phyloP scores from a whole-genome alignment of 768 basidiomycete species.

The Xerocomellus dryophilus region DNA sequence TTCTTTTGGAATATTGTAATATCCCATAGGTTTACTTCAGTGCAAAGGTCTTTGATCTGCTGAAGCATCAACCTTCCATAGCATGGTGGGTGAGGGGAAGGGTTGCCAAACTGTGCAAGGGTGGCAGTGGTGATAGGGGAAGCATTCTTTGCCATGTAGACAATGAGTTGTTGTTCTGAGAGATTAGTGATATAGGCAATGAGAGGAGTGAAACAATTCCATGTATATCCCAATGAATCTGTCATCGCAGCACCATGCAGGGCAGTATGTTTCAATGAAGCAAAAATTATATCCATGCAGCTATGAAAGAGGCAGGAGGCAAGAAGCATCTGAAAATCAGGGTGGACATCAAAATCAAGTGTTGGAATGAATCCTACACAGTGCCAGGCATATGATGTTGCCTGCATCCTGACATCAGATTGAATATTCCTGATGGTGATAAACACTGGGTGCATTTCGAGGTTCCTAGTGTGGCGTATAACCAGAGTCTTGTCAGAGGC shows the following conservation, averaged over 20 bases:
- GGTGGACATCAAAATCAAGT: background rate
- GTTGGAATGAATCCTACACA: background rate
- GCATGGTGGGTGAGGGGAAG: too few relatives aligned
- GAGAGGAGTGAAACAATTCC: background rate
- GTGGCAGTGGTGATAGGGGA: background rate
- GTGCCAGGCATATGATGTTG: background rate
- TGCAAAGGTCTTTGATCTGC: background rate
- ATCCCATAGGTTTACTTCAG: conserved; percentile 18
- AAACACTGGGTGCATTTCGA: conserved; percentile 1
- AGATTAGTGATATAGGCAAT: background rate
- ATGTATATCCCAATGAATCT: too few relatives aligned
- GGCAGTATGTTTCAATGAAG: too few relatives aligned
- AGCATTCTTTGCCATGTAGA: background rate
- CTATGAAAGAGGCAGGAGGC: background rate
- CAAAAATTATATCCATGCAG: too few relatives aligned
- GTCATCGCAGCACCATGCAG: too few relatives aligned
- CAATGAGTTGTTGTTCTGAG: too few relatives aligned
- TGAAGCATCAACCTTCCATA: background rate
- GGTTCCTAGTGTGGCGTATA: background rate
- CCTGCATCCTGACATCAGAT: background rate
- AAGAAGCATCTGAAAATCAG: background rate
- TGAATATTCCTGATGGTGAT: background rate
- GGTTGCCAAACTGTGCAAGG: background rate
- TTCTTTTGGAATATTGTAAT: conserved; percentile 22
- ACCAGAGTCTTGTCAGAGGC: conserved; percentile 9